Base-by-base conservation (phyloP, 2,329 filamentous ascomycete genomes). In the Hymenoscyphus linearis region DNA sequence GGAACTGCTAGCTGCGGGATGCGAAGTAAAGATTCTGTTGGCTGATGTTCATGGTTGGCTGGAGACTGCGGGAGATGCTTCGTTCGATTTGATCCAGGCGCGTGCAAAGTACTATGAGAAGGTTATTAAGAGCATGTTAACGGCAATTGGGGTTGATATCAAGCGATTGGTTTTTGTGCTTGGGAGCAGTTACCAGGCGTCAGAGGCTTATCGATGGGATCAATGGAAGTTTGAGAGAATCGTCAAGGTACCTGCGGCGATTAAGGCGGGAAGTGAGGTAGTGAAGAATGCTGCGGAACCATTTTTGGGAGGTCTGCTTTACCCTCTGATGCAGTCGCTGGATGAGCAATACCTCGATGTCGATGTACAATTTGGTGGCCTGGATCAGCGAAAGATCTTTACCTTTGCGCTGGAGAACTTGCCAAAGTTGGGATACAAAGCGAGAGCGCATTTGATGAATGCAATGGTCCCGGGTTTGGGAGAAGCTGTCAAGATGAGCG, bases 321-420 rank as follows among this genome's bases (percentile, higher is more conserved):
- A 96, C 79, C 90, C 91, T 0, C 80, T 96, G 55, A 87, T 99
- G 76, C 95, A 98, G 76, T 90, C 90, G 0, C 79, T 98, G 54
- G 93, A 98, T 71, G 93, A 98, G 77, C 65, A 70, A 58, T 86
- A 97, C 79, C 80, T 99, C 3, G 86, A 86, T 61, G 90, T 93
- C 3, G 93, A 99, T 74, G 88, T 85, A 1, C 91, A 99, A 72
- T 93, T 97, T 64, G 93, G 93, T 60, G 91, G 88, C 66, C 77
- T 89, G 57, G 93, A 97, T 70, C 93, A 96, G 77, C 80, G 92
- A 62, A 97, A 96, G 77, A 86, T 96, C 64, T 96, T 96, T 74
- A 87, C 87, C 0, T 84, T 92, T 3, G 92, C 93, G 4, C 89
- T 88, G 66, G 93, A 97, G 67, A 88, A 88, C 76, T 78, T 97